Base-by-base conservation (phyloP, 768 basidiomycete species). In the Dacryopinax primogenitus region DNA sequence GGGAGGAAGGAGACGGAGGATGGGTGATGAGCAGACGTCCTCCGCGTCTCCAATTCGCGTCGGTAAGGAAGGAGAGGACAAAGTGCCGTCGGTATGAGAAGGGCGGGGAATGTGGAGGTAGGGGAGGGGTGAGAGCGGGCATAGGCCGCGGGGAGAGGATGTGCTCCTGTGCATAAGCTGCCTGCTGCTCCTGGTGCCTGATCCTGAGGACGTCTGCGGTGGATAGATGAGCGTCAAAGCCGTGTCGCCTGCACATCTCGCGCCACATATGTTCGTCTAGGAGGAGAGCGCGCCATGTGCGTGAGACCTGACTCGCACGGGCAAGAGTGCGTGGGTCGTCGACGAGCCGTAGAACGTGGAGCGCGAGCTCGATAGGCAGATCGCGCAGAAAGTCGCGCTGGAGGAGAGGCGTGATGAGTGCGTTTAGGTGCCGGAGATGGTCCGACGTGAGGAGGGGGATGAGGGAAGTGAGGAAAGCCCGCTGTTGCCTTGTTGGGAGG, bases 181-280 rank as follows among this genome's bases (percentile, higher is more conserved):
- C 62, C 62, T 37, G 62, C 33, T 33, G 62, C 62, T 37, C 62
- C 15, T 62, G 62, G 6, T 62, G 62, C 4, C 33, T 26, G 30
- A 33, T 62, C 62, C 62, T 62, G 33, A 33, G 30, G 33, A 34
- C 16, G n/a, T 34, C 62, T 1, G 64, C 35, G 13, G 28, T 34
- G 44, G n/a, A 37, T 33, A 30, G 62, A 62, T 62, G 61, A 34
- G 44, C 58, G 9, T 69, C 73, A 64, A 78, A 88, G 4, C 80
- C 80, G 71, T 84, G 81, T 18, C 76, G 70, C 12, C 77, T 73
- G 71, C 87, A 92, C 83, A 95, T 83, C 12, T 79, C 70, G 73
- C 83, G 85, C 94, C 93, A 97, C 12, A 90, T 78, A 68, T 78
- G 80, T 68, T 94, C 90, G 70, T 92, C 92, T 47, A 79, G 75